Conservation (phyloP, 2,329 filamentous ascomycete species). For the Ophiostoma sp. region DNA sequence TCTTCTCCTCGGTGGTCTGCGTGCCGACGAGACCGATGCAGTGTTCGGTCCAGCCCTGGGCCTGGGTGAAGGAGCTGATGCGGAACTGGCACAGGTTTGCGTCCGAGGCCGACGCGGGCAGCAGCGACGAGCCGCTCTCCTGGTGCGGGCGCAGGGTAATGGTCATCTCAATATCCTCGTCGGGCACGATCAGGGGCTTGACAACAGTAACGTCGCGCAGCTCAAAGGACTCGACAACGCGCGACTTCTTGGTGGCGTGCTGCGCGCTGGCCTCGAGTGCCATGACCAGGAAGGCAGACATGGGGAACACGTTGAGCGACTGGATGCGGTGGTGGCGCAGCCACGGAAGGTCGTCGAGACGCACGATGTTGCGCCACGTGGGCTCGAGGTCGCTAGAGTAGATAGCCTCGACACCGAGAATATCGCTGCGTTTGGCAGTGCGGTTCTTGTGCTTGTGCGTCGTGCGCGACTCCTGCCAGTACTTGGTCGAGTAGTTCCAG, state of each 20-base stretch:
- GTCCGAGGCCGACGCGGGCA: slow-evolving; percentile 22
- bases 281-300: slow-evolving; percentile 42
- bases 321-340: slow-evolving; percentile 46
- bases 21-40: slow-evolving; percentile 35
- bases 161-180: slow-evolving; percentile 22
- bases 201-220: slow-evolving; percentile 22
- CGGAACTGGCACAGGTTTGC: slow-evolving; percentile 26
- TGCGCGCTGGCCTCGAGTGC: slow-evolving; percentile 34
- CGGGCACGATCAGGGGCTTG: slow-evolving; percentile 20
- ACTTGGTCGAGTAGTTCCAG: slow-evolving; percentile 27
- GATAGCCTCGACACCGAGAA: slow-evolving; percentile 34
- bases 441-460: slow-evolving; percentile 34
- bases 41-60: slow-evolving; percentile 38
- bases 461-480: slow-evolving; percentile 27
- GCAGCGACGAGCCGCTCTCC: slow-evolving; percentile 16
- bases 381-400: slow-evolving; percentile 36
- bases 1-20: slow-evolving; percentile 14
- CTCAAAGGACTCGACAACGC: slow-evolving; percentile 21
- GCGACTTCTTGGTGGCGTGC: slow-evolving; percentile 22
- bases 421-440: slow-evolving; percentile 31
- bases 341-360: slow-evolving; percentile 40
- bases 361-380: slow-evolving; percentile 38
- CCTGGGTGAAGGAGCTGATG: slow-evolving; percentile 44
- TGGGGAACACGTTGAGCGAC: slow-evolving; percentile 44
- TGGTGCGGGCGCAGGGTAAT: slow-evolving; percentile 20